Percentiles rank a stretch among this genome's conserved stretches.
Evolutionary conservation across 169 alveolate genomes (phyloP).

Genomic region (Eimeria sp.): DNA sequence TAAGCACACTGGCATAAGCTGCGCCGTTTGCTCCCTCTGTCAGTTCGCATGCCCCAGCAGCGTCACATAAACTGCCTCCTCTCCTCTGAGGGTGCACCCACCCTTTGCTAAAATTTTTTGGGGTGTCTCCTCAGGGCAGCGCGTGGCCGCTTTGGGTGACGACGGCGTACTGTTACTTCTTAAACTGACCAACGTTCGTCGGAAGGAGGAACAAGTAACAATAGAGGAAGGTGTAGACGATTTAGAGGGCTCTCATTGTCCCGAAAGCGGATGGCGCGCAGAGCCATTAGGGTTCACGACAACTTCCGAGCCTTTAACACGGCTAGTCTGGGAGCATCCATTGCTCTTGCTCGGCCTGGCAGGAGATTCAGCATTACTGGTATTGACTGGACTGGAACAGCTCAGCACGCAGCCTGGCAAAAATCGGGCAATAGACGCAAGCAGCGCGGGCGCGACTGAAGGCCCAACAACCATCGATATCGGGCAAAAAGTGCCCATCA

Average conservation of each 20-base stretch:
- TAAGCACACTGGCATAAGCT: not conserved
- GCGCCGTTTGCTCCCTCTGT: not conserved
- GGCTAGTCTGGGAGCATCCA: constrained; percentile 60
- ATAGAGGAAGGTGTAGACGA: not conserved
- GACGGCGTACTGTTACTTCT: constrained; percentile 50
- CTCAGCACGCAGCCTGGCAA: not conserved
- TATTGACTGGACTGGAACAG: constrained; percentile 4
- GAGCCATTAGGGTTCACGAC: constrained; percentile 35
- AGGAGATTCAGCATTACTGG: constrained; percentile 39
- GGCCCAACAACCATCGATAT: not conserved
- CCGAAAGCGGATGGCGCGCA: constrained; percentile 15
- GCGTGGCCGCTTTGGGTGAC: constrained; percentile 47
- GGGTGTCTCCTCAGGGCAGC: constrained; percentile 43
- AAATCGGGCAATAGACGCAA: not conserved
- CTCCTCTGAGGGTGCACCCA: not conserved
- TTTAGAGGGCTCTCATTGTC: not conserved
- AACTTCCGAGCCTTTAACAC: constrained; percentile 26
- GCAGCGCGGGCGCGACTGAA: not conserved
- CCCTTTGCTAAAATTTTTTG: not conserved
- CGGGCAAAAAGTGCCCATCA: not conserved
- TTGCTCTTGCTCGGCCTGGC: constrained; percentile 34
- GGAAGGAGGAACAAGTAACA: not conserved
- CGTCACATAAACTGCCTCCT: not conserved
- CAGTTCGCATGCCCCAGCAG: not conserved
- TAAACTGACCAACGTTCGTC: not conserved